These are phyloP conservation scores for Warburgia ugandensis DNA, from an alignment of 164 flowering plant species.

Conservation along the genomic window DNA sequence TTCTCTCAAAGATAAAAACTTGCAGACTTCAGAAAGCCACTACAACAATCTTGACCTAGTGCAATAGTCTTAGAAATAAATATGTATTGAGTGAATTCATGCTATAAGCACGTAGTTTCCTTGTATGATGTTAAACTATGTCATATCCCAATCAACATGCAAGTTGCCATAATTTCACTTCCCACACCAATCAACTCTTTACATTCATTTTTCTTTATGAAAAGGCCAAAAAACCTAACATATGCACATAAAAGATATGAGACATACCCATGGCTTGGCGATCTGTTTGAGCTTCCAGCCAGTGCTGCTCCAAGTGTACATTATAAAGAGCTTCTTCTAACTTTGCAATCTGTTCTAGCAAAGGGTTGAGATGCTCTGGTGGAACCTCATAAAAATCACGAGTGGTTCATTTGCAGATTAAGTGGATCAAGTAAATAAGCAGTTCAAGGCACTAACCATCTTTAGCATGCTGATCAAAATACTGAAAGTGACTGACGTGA, in stretches of 20 bases:
- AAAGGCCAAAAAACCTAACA: not conserved
- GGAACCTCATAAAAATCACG: slow-evolving; percentile 1
- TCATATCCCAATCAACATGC: no score
- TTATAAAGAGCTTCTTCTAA: slow-evolving; percentile 87
- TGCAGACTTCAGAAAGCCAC: no score
- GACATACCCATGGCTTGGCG: slow-evolving; percentile 83
- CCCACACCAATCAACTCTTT: no score
- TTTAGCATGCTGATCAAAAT: slow-evolving; percentile 57
- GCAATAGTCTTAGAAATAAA: no score
- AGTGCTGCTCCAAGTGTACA: slow-evolving; percentile 93
- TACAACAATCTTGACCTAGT: no score
- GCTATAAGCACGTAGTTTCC: no score
- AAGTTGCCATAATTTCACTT: no score
- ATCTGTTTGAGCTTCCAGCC: slow-evolving; percentile 96
- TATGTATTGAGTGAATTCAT: no score
- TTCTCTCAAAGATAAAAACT: no score
- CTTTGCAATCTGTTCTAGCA: slow-evolving; percentile 75
- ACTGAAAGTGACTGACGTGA: slow-evolving; percentile 42
- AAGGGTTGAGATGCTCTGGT: slow-evolving; percentile 87
- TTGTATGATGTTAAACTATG: no score
- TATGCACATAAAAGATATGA: no score
- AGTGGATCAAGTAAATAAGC: not conserved
- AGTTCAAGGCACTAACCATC: slow-evolving; percentile 44
- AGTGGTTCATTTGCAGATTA: not conserved
- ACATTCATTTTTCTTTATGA: no score